Evolutionary conservation across 163 green algal genomes (phyloP).

Genomic region (Volvox carteri): DNA sequence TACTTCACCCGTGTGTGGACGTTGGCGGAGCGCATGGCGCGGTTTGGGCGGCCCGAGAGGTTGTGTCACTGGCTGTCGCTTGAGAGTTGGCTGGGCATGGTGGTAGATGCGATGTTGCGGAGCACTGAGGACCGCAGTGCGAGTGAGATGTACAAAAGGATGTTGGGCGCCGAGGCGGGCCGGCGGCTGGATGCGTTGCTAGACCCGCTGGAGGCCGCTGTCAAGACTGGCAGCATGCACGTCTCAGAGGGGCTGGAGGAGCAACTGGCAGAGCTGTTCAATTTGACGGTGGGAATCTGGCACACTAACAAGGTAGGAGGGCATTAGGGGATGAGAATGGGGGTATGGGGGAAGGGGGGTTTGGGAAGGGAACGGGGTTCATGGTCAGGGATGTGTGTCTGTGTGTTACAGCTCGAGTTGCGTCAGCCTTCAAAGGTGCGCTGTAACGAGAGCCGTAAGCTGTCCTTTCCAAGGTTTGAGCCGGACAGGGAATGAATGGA

Average conservation of each 20-base stretch:
- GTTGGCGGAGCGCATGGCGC: constrained; percentile 58
- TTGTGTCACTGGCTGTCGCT: constrained; percentile 55
- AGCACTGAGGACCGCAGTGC: constrained; percentile 26
- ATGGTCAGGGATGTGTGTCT: too few relatives aligned
- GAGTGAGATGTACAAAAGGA: constrained; percentile 32
- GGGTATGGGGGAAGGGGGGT: not conserved
- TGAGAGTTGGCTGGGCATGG: constrained; percentile 54
- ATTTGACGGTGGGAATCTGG: constrained; percentile 28
- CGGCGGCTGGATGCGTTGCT: constrained; percentile 3
- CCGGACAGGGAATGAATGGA: too few relatives aligned
- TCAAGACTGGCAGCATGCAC: constrained; percentile 24
- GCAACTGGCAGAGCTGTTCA: constrained; percentile 27
- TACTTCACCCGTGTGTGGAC: constrained; percentile 59
- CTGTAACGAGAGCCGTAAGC: too few relatives aligned
- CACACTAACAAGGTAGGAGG: not conserved
- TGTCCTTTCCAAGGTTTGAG: too few relatives aligned
- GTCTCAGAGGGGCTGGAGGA: constrained; percentile 33
- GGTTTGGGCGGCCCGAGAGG: constrained; percentile 29
- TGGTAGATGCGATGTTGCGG: constrained; percentile 50
- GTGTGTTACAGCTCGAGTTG: too few relatives aligned
- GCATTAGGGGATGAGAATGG: not conserved
- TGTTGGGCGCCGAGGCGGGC: constrained; percentile 7
- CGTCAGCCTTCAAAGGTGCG: too few relatives aligned
- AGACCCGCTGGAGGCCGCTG: not conserved
- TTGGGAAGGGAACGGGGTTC: not conserved